Conservation (phyloP, 2,329 filamentous ascomycete species). For the Sarocladiaceae sp. region DNA sequence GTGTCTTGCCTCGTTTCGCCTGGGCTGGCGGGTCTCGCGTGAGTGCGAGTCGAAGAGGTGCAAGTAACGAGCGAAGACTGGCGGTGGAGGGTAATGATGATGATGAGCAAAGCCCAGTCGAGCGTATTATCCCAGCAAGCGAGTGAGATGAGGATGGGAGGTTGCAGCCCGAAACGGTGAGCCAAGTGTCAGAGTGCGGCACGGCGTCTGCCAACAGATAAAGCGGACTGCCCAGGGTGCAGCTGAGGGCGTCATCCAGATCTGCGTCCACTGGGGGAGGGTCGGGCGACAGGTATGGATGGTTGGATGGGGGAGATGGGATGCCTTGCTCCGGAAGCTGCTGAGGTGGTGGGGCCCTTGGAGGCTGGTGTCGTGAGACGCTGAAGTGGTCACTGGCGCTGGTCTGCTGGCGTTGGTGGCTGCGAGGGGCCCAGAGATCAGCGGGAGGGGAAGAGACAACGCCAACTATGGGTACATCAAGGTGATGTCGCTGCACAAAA, state of each 20-base stretch:
- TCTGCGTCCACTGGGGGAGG: too few relatives aligned
- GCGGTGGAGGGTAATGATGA: too few relatives aligned
- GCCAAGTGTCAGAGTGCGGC: neutral
- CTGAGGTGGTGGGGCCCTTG: neutral
- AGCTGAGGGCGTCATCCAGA: neutral
- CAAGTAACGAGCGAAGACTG: too few relatives aligned
- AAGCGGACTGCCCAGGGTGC: slow-evolving; percentile 1
- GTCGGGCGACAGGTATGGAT: too few relatives aligned
- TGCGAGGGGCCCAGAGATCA: slow-evolving; percentile 5
- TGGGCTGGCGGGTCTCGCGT: neutral
- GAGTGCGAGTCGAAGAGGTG: too few relatives aligned
- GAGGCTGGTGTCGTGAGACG: neutral
- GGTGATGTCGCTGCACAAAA: too few relatives aligned
- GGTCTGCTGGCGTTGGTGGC: slow-evolving; percentile 1
- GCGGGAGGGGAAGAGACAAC: neutral
- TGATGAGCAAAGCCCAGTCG: too few relatives aligned
- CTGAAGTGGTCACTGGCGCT: neutral
- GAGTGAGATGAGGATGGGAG: neutral
- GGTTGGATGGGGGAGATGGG: slow-evolving; percentile 3
- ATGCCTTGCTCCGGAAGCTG: slow-evolving; percentile 4
- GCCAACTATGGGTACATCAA: too few relatives aligned
- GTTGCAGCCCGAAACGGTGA: neutral
- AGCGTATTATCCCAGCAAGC: too few relatives aligned
- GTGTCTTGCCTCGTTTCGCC: slow-evolving; percentile 3
- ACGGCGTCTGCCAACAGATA: neutral